Evolutionary conservation across 2,329 filamentous ascomycete species (phyloP).

Genomic region (Colletotrichum theobromicola): DNA sequence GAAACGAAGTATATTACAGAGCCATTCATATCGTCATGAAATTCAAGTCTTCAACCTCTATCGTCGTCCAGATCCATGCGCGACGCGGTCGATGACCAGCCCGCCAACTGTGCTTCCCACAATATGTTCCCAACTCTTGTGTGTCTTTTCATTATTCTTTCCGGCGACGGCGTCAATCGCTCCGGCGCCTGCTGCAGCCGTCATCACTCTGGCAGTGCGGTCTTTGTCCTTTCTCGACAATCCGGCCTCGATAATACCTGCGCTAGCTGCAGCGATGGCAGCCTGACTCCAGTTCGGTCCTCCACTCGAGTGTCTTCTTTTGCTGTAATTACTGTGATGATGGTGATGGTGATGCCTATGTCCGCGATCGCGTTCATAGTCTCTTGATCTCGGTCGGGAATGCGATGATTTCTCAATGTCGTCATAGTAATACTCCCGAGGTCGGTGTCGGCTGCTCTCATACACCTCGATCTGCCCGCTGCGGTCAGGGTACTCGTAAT

Average conservation of each 20-base stretch:
- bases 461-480: not conserved
- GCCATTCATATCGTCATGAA: not conserved
- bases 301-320: not conserved
- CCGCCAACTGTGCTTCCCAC: not conserved
- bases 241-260: conserved; percentile 5
- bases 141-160: not conserved
- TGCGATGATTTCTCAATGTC: not conserved
- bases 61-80: not conserved
- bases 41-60: not conserved
- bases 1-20: not conserved
- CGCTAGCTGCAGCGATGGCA: conserved; percentile 7
- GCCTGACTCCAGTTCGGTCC: not conserved
- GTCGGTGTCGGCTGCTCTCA: not conserved
- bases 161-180: not conserved
- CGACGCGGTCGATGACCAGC: not conserved
- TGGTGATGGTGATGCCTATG: not conserved
- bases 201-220: not conserved
- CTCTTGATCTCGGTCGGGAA: not conserved
- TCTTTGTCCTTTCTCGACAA: conserved; percentile 6
- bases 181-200: conserved; percentile 8
- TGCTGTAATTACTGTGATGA: not conserved
- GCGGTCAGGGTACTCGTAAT: not conserved
- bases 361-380: not conserved
- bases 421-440: not conserved
- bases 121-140: conserved; percentile 1